Conservation (phyloP, 2,329 filamentous ascomycete species). For the Pseudohalonectria lignicola region DNA sequence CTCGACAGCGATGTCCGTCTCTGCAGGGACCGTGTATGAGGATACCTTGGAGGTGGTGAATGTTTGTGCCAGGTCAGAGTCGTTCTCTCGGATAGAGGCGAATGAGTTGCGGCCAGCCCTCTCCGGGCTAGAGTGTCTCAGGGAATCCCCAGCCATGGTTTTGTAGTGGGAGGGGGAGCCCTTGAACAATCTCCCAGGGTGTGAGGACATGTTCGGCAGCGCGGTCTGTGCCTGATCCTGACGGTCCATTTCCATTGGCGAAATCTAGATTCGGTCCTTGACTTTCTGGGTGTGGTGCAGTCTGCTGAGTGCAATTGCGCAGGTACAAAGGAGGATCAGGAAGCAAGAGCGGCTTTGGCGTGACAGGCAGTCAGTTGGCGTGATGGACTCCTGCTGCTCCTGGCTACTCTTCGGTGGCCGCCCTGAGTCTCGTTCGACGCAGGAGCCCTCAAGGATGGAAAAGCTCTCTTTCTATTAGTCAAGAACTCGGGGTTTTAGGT, state of each 20-base stretch:
- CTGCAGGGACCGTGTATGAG: slow-evolving; percentile 34
- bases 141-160: slow-evolving; percentile 12
- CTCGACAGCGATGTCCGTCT: slow-evolving; percentile 41
- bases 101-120: slow-evolving; percentile 41
- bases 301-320: no score
- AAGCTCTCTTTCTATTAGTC: slow-evolving; percentile 32
- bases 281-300: no score
- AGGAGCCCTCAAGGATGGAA: background rate
- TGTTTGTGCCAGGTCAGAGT: slow-evolving; percentile 46
- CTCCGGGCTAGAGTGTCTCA: slow-evolving; percentile 16
- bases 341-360: no score
- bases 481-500: slow-evolving; percentile 31
- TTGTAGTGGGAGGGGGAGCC: slow-evolving; percentile 13
- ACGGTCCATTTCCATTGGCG: no score
- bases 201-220: no score
- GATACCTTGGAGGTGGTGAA: slow-evolving; percentile 55
- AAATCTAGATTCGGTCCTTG: no score
- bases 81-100: slow-evolving; percentile 51
- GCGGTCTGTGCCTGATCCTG: no score
- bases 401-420: background rate
- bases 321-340: no score
- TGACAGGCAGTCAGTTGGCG: no score
- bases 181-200: no score
- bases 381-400: no score
- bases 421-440: background rate